Percentiles rank a stretch among this genome's conserved stretches.
Evolutionary conservation across 148 eudicot genomes (phyloP).

Genomic region (Chenopodium suecicum): DNA sequence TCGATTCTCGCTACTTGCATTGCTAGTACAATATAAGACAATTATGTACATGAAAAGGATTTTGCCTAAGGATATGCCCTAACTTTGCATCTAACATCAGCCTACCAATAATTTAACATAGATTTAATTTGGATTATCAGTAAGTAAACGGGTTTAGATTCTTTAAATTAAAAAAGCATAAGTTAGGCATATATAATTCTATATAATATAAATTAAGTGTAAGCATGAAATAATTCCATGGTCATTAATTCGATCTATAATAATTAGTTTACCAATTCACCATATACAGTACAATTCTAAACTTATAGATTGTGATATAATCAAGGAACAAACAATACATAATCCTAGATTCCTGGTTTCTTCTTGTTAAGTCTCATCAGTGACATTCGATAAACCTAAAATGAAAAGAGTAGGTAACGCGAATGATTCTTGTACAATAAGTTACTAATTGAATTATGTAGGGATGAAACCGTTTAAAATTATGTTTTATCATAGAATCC

Average conservation of each 20-base stretch:
- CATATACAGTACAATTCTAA: background rate
- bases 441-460: too few species aligned
- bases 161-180: background rate
- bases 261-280: background rate
- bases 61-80: slow-evolving; percentile 2
- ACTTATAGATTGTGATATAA: background rate
- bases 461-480: too few species aligned
- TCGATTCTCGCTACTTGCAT: slow-evolving; percentile 19
- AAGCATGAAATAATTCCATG: slow-evolving; percentile 17
- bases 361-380: background rate
- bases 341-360: slow-evolving; percentile 3
- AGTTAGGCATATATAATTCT: background rate
- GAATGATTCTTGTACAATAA: too few species aligned
- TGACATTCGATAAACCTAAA: background rate
- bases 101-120: background rate
- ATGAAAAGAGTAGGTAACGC: too few species aligned
- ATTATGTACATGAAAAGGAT: background rate
- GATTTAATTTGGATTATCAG: background rate
- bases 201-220: background rate
- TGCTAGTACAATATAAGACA: background rate
- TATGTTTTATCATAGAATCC: too few species aligned
- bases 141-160: background rate
- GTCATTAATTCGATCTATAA: background rate
- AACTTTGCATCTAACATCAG: background rate
- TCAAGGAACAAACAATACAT: background rate